Conservation (phyloP, 148 eudicot species). For the Chenopodium quinoa region DNA sequence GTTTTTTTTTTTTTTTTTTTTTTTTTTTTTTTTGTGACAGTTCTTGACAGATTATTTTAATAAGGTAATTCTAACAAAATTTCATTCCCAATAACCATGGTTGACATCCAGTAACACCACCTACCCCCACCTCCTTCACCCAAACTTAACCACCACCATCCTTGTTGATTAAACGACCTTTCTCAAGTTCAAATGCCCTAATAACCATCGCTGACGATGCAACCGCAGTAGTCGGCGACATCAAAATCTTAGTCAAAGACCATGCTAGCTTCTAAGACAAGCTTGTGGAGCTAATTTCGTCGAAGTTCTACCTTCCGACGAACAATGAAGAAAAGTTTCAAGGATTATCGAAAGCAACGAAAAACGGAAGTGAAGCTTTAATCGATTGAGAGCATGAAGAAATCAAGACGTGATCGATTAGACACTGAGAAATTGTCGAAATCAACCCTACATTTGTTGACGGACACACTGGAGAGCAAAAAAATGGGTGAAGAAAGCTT, state of each 20-base stretch:
- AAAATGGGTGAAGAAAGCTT: conserved; percentile 6
- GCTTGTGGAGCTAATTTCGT: conserved; percentile 63
- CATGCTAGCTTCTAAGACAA: conserved; percentile 62
- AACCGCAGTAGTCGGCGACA: conserved; percentile 24
- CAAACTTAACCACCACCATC: no score
- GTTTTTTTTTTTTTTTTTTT: no score
- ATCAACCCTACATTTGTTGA: conserved; percentile 46
- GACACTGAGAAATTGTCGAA: conserved; percentile 52
- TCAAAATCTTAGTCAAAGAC: conserved; percentile 40
- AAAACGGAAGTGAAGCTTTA: conserved; percentile 50
- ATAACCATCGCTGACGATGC: conserved; percentile 11
- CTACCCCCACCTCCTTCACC: no score
- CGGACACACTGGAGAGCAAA: conserved; percentile 30
- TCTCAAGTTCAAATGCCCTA: background rate
- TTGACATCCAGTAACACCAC: no score
- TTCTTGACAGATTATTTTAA: no score
- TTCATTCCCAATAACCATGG: no score
- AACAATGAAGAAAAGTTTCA: conserved; percentile 52
- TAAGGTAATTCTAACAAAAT: no score
- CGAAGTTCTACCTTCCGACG: conserved; percentile 62
- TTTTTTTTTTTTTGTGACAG: no score
- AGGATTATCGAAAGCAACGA: conserved; percentile 59
- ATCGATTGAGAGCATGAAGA: conserved; percentile 51
- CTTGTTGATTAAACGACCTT: no score
- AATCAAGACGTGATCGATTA: conserved; percentile 52